A percentile compares a stretch with the other conserved stretches of the same genome.
phyloP scores from a whole-genome alignment of 148 eudicot genomes.

The Salicornia ramosissima region DNA sequence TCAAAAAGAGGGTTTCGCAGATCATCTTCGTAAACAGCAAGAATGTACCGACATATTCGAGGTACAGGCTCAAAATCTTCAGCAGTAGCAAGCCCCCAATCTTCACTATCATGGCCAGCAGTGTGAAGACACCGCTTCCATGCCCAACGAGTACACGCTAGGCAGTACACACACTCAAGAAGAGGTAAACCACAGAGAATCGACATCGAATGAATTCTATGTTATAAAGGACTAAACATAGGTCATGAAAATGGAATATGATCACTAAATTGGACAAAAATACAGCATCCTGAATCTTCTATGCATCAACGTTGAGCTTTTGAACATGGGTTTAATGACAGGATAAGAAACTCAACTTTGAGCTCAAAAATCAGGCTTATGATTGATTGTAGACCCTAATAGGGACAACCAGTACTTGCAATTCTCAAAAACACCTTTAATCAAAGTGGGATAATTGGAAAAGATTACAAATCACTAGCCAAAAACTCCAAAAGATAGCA shows the following conservation, averaged over 20 bases:
- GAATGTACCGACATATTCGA: slow-evolving; percentile 67
- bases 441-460: not conserved
- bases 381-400: not conserved
- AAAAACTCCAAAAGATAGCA: not conserved
- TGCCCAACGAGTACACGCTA: slow-evolving; percentile 90
- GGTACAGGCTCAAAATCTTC: slow-evolving; percentile 95
- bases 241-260: slow-evolving; percentile 13
- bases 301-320: slow-evolving; percentile 10
- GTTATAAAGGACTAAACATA: slow-evolving; percentile 22
- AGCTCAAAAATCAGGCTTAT: not conserved
- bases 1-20: slow-evolving; percentile 60
- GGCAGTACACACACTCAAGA: slow-evolving; percentile 84
- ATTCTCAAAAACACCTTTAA: not conserved
- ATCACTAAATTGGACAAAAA: not conserved
- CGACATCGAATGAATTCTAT: slow-evolving; percentile 50
- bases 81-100: slow-evolving; percentile 76
- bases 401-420: not conserved
- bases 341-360: not conserved
- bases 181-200: slow-evolving; percentile 73
- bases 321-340: not conserved
- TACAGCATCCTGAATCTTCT: not conserved
- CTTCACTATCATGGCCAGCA: slow-evolving; percentile 85
- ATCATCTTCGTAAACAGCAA: slow-evolving; percentile 87
- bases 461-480: not conserved
- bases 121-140: slow-evolving; percentile 84